Conservation (phyloP, 768 basidiomycete species). For the Agaricus bisporus region DNA sequence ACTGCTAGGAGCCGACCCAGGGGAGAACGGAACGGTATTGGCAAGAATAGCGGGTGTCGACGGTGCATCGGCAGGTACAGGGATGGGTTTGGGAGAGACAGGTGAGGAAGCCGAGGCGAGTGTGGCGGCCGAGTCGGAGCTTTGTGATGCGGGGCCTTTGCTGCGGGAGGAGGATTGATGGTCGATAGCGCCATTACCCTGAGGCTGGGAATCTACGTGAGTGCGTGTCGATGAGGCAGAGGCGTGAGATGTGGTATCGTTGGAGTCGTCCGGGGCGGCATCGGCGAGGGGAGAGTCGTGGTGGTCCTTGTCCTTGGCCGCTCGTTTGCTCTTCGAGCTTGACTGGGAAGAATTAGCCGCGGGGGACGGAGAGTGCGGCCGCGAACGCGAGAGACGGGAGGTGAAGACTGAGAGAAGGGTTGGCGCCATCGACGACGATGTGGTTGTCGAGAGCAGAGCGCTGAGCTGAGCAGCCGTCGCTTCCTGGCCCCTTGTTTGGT, state of each 20-base stretch:
- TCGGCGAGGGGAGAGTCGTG: constrained; percentile 34
- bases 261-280: constrained; percentile 32
- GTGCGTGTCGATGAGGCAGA: constrained; percentile 38
- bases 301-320: constrained; percentile 62
- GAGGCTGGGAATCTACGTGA: constrained; percentile 32
- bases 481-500: constrained; percentile 24
- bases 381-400: constrained; percentile 63
- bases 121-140: constrained; percentile 29
- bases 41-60: constrained; percentile 83
- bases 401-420: constrained; percentile 74
- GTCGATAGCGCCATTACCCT: constrained; percentile 42
- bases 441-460: constrained; percentile 15
- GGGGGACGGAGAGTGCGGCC: constrained; percentile 68
- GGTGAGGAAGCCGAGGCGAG: constrained; percentile 32
- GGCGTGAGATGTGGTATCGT: constrained; percentile 32
- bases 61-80: constrained; percentile 71
- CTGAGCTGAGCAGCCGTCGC: constrained; percentile 13
- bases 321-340: constrained; percentile 85
- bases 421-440: constrained; percentile 49
- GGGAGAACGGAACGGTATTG: constrained; percentile 49
- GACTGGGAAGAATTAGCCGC: constrained; percentile 49
- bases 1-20: constrained; percentile 41
- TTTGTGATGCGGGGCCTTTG: constrained; percentile 19
- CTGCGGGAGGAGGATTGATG: constrained; percentile 33
- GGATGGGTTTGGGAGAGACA: constrained; percentile 31